Evolutionary conservation across 2,329 filamentous ascomycete species (phyloP).

Genomic region (Clathrospora elynae): DNA sequence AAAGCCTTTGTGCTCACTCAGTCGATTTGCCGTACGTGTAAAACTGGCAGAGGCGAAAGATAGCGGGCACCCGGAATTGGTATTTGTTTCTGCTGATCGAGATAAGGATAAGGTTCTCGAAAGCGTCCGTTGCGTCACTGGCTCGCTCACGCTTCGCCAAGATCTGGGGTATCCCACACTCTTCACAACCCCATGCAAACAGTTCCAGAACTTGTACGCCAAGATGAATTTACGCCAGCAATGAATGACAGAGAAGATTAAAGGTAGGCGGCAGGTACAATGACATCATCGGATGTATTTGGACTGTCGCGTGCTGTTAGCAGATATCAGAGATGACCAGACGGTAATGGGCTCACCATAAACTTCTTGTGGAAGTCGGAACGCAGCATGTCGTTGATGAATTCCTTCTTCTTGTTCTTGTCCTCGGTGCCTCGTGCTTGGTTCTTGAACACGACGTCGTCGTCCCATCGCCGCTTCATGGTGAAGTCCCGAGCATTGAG

Average conservation of each 20-base stretch:
- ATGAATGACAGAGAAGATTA: conserved; percentile 22
- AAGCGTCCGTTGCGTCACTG: conserved; percentile 34
- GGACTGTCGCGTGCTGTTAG: conserved; percentile 32
- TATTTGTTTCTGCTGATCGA: conserved; percentile 37
- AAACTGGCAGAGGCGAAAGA: conserved; percentile 26
- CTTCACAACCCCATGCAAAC: conserved; percentile 17
- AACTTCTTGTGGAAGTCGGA: conserved; percentile 98
- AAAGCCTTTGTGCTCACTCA: no score
- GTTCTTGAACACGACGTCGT: conserved; percentile 99
- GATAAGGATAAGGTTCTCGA: conserved; percentile 45
- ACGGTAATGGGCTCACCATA: conserved; percentile 69
- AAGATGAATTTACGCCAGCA: conserved; percentile 28
- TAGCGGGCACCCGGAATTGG: conserved; percentile 28
- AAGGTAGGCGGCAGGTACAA: conserved; percentile 5
- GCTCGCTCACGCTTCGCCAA: conserved; percentile 19
- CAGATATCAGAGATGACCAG: background rate
- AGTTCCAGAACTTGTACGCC: conserved; percentile 19
- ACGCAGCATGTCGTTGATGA: conserved; percentile 92
- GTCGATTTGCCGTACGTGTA: no score
- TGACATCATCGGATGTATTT: conserved; percentile 47
- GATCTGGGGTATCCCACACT: conserved; percentile 35
- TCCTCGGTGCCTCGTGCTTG: conserved; percentile 95
- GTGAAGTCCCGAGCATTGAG: conserved; percentile 88
- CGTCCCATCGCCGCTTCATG: conserved; percentile 93
- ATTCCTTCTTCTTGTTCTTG: conserved; percentile 89